Evolutionary conservation across 73 alveolate species (phyloP).

Genomic region (Symbiodinium pilosum): DNA sequence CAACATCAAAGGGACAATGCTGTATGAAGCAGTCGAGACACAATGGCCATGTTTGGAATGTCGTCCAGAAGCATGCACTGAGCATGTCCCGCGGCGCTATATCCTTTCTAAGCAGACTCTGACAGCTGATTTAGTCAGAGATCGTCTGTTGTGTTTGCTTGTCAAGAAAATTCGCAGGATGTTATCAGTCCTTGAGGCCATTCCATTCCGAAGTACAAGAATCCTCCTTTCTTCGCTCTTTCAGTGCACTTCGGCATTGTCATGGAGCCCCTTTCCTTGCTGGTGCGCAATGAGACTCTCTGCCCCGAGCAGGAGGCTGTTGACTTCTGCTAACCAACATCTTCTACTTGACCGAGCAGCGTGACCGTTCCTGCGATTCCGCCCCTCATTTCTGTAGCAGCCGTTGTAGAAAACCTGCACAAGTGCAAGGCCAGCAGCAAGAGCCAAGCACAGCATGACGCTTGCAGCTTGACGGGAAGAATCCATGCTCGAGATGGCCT

Average conservation of each 20-base stretch:
- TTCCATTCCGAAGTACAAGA: background rate
- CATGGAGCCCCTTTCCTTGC: background rate
- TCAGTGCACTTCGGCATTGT: background rate
- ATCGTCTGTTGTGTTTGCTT: background rate
- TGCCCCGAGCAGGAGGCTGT: background rate
- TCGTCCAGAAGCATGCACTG: constrained; percentile 14
- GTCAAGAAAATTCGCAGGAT: background rate
- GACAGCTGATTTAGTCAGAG: no score
- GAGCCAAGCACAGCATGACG: background rate
- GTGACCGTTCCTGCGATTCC: background rate
- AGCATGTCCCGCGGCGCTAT: background rate
- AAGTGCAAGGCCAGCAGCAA: background rate
- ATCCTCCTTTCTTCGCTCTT: background rate
- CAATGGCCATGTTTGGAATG: background rate
- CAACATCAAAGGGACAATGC: background rate
- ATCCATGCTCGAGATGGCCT: background rate
- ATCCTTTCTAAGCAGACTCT: no score
- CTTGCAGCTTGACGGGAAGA: background rate
- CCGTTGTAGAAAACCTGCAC: background rate
- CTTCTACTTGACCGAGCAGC: background rate
- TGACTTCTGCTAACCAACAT: background rate
- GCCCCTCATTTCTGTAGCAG: background rate
- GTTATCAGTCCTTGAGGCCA: background rate
- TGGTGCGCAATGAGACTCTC: no score
- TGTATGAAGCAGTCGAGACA: background rate